phyloP scores from a whole-genome alignment of 148 eudicot species.

The Salicornia ramosissima region DNA sequence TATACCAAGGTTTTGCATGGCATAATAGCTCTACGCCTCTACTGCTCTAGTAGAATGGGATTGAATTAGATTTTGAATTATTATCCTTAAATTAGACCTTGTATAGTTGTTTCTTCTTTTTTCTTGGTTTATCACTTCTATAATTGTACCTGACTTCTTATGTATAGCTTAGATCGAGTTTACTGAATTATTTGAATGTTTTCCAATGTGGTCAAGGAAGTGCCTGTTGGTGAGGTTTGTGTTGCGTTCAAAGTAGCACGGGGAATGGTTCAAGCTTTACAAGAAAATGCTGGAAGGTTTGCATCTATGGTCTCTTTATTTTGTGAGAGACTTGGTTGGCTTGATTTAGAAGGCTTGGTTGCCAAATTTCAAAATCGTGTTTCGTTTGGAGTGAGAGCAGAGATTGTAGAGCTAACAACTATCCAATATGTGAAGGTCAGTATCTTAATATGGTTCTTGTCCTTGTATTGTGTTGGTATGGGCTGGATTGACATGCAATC shows the following conservation, averaged over 20 bases:
- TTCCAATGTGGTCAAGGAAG: constrained; percentile 47
- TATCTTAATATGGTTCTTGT: constrained; percentile 7
- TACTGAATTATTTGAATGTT: constrained; percentile 6
- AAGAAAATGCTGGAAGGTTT: constrained; percentile 99
- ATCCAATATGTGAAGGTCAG: constrained; percentile 88
- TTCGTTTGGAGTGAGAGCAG: constrained; percentile 97
- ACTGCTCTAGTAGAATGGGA: neutral
- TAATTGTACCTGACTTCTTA: neutral
- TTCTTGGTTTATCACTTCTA: neutral
- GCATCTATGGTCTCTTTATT: constrained; percentile 95
- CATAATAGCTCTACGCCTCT: neutral
- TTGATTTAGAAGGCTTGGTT: constrained; percentile 89
- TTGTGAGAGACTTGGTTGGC: constrained; percentile 99
- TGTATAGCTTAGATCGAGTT: constrained; percentile 2
- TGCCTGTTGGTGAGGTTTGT: constrained; percentile 84
- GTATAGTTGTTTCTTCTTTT: neutral
- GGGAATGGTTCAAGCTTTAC: constrained; percentile 95
- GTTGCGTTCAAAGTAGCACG: constrained; percentile 93
- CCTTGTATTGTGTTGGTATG: neutral
- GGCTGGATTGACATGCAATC: constrained; percentile 6
- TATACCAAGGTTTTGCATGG: neutral
- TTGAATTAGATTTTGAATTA: neutral
- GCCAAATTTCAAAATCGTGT: constrained; percentile 91
- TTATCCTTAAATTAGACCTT: neutral
- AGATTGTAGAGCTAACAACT: constrained; percentile 90